These are phyloP conservation scores for Cytospora mali DNA, from an alignment of 2,329 filamentous ascomycete genomes.

Conservation along the genomic window DNA sequence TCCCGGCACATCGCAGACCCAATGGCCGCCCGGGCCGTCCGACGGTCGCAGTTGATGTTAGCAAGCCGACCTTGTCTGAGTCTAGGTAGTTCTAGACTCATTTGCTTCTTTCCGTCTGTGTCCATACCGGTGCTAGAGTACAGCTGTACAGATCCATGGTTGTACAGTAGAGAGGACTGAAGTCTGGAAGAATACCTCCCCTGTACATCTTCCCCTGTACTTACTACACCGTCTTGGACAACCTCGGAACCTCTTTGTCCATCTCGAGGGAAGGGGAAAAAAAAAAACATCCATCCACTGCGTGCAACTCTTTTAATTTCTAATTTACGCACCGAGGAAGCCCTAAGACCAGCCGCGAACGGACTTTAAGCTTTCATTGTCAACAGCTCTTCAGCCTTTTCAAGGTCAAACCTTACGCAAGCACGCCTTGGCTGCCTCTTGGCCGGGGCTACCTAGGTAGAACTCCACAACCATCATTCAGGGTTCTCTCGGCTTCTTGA, in stretches of 20 bases:
- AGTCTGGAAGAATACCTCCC: neutral
- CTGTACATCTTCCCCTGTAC: neutral
- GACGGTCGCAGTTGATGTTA: no score
- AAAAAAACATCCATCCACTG: neutral
- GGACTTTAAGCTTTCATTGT: no score
- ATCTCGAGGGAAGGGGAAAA: no score
- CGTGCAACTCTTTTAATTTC: no score
- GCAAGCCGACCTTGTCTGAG: no score
- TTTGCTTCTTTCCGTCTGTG: neutral
- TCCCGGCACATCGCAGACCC: no score
- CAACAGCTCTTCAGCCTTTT: constrained; percentile 6
- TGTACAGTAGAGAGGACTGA: no score
- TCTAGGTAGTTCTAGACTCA: neutral
- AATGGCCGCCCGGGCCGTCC: neutral
- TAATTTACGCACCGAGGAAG: no score
- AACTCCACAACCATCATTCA: neutral
- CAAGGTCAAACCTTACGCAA: constrained; percentile 6
- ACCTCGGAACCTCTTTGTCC: neutral
- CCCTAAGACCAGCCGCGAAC: neutral
- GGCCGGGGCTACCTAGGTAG: constrained; percentile 16
- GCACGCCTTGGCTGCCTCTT: constrained; percentile 6
- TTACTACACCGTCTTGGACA: neutral
- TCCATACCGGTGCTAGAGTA: no score
- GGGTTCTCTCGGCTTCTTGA: constrained; percentile 3
- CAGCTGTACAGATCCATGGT: no score